Evolutionary conservation across 2,329 filamentous ascomycete genomes (phyloP).

Genomic region (Gnomoniopsis sp.): DNA sequence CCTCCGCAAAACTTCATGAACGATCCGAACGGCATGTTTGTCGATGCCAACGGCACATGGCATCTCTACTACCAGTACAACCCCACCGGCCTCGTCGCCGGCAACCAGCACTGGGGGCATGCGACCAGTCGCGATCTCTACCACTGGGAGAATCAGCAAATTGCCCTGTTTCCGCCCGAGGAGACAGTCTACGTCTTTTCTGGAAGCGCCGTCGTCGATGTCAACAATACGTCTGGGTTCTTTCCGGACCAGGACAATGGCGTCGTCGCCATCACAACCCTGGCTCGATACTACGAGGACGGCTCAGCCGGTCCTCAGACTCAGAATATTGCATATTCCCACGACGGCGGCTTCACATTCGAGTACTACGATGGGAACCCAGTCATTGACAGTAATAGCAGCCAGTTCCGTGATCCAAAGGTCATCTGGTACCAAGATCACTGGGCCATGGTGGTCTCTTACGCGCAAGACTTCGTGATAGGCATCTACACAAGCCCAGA

Average conservation of each 20-base stretch:
- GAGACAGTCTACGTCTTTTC: slow-evolving; percentile 45
- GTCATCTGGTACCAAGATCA: slow-evolving; percentile 54
- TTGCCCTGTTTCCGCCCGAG: slow-evolving; percentile 52
- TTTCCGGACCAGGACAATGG: slow-evolving; percentile 46
- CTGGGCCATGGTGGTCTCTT: slow-evolving; percentile 59
- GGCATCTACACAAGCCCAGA: slow-evolving; percentile 61
- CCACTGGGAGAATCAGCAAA: slow-evolving; percentile 62
- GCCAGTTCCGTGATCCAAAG: slow-evolving; percentile 64
- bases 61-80: slow-evolving; percentile 62
- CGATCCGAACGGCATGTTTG: slow-evolving; percentile 63
- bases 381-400: slow-evolving; percentile 51
- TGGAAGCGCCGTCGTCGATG: slow-evolving; percentile 56
- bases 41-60: slow-evolving; percentile 53
- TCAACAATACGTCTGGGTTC: slow-evolving; percentile 64
- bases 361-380: slow-evolving; percentile 58
- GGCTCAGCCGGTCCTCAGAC: slow-evolving; percentile 40
- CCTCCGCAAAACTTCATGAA: slow-evolving; percentile 54
- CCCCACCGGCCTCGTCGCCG: slow-evolving; percentile 28
- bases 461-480: slow-evolving; percentile 51
- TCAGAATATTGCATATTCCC: slow-evolving; percentile 60
- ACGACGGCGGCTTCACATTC: slow-evolving; percentile 60
- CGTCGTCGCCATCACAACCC: slow-evolving; percentile 58
- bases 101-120: slow-evolving; percentile 66
- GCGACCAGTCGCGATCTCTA: slow-evolving; percentile 61
- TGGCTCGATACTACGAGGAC: slow-evolving; percentile 31